A percentile compares a stretch with the other conserved stretches of the same genome.
Conservation (phyloP, 2,329 filamentous ascomycete species). For the Cytospora mali region DNA sequence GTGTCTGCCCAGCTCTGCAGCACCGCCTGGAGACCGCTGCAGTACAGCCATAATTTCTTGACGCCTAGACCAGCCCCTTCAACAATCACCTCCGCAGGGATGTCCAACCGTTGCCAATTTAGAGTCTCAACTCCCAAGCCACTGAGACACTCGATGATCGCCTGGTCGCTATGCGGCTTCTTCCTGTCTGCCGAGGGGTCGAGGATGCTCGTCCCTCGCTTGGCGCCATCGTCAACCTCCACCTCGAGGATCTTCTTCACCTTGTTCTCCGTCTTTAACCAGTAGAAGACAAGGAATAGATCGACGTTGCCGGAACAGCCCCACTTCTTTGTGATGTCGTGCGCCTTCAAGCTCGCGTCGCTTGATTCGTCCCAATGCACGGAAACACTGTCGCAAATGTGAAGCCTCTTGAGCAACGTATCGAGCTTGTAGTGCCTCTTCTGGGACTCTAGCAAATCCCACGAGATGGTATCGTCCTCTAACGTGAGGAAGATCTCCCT, state of each 20-base stretch:
- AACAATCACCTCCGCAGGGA: neutral
- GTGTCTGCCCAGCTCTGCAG: neutral
- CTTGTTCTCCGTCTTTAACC: neutral
- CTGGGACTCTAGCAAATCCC: neutral
- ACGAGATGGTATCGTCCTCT: neutral
- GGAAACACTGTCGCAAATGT: neutral
- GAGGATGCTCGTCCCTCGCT: too few relatives aligned
- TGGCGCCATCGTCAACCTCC: neutral
- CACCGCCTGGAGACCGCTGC: neutral
- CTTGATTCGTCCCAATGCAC: neutral
- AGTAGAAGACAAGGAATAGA: neutral
- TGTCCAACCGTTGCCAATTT: neutral
- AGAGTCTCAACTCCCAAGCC: neutral
- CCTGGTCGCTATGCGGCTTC: neutral
- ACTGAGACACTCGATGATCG: neutral
- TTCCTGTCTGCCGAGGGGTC: neutral
- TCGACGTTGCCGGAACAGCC: neutral
- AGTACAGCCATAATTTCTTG: neutral
- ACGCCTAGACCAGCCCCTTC: neutral
- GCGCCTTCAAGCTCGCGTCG: neutral
- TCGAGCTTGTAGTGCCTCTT: neutral
- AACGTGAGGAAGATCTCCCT: neutral
- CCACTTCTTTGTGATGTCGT: neutral
- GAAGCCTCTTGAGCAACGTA: neutral
- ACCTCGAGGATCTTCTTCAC: neutral